These are phyloP conservation scores for Aureobasidium musti DNA, from an alignment of 2,329 filamentous ascomycete genomes.

Conservation along the genomic window DNA sequence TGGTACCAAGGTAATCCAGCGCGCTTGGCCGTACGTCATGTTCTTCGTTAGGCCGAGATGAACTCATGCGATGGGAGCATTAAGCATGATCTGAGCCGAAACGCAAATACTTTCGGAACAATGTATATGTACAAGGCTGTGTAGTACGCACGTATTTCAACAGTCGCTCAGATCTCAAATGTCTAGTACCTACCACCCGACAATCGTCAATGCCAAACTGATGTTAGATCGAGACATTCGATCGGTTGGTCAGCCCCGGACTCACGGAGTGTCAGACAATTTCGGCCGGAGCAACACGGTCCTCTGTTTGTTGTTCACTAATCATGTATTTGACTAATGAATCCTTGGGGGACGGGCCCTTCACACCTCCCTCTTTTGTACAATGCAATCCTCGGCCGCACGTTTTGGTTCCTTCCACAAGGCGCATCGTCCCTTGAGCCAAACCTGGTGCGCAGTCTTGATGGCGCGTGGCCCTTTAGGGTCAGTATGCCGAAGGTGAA, in stretches of 20 bases:
- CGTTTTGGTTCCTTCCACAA: conserved; percentile 1
- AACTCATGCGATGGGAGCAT: conserved; percentile 13
- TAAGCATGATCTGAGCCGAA: conserved; percentile 23
- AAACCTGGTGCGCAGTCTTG: neutral
- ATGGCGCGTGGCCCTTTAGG: conserved; percentile 6
- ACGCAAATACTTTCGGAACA: conserved; percentile 9
- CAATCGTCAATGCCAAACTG: neutral
- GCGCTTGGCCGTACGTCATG: conserved; percentile 6
- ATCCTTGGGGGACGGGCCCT: neutral
- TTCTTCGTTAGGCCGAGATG: conserved; percentile 17
- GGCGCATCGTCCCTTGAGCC: conserved; percentile 11
- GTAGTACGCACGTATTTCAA: neutral
- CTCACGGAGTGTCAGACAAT: neutral
- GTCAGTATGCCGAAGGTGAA: conserved; percentile 18
- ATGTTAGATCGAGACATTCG: conserved; percentile 5
- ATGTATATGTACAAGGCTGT: conserved; percentile 4
- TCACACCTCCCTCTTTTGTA: conserved; percentile 21
- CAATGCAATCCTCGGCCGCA: conserved; percentile 6
- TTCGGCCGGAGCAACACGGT: conserved; percentile 12
- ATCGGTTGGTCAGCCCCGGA: neutral
- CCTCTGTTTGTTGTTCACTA: neutral
- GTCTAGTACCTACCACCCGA: neutral
- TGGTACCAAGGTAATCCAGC: neutral
- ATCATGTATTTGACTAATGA: neutral
- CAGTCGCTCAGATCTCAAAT: neutral